Evolutionary conservation across 495 filamentous ascomycete species (phyloP).

Genomic region (Trichoderma gamsii): DNA sequence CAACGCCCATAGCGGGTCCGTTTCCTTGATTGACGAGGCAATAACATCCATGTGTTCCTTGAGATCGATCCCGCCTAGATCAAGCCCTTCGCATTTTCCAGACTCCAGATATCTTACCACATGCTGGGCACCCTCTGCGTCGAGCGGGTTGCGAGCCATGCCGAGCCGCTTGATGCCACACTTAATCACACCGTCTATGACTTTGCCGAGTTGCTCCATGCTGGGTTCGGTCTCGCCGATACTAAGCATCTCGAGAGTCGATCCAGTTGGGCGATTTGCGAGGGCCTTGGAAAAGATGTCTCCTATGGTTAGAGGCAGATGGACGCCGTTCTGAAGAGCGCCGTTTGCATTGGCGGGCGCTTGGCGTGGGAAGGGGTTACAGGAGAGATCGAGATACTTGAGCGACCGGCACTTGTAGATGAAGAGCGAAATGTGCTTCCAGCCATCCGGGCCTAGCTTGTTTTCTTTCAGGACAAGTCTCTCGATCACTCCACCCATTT

Average conservation of each 20-base stretch:
- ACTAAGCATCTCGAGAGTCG: slow-evolving; percentile 75
- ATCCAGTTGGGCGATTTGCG: slow-evolving; percentile 64
- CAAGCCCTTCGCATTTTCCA: slow-evolving; percentile 78
- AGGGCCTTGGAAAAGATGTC: slow-evolving; percentile 65
- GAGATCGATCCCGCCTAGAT: slow-evolving; percentile 85
- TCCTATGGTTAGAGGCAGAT: slow-evolving; percentile 26
- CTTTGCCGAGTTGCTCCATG: slow-evolving; percentile 58
- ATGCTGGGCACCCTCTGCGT: slow-evolving; percentile 64
- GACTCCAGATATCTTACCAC: slow-evolving; percentile 66
- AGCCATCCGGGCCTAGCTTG: slow-evolving; percentile 79
- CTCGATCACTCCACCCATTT: slow-evolving; percentile 66
- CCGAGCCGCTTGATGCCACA: slow-evolving; percentile 72
- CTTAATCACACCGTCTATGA: slow-evolving; percentile 69
- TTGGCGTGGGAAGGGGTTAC: slow-evolving; percentile 68
- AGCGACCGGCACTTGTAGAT: slow-evolving; percentile 82
- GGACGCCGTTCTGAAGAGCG: slow-evolving; percentile 11
- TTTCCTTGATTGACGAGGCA: slow-evolving; percentile 53
- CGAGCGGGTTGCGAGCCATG: slow-evolving; percentile 73
- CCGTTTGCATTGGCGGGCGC: slow-evolving; percentile 16
- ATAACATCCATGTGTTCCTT: slow-evolving; percentile 64
- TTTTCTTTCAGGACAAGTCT: slow-evolving; percentile 88
- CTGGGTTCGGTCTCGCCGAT: slow-evolving; percentile 71
- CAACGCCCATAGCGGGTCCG: slow-evolving; percentile 68
- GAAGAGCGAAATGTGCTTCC: slow-evolving; percentile 87
- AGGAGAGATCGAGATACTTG: slow-evolving; percentile 78